These are phyloP conservation scores for Penicillium sp. DNA, from an alignment of 2,329 filamentous ascomycete genomes.

Conservation along the genomic window DNA sequence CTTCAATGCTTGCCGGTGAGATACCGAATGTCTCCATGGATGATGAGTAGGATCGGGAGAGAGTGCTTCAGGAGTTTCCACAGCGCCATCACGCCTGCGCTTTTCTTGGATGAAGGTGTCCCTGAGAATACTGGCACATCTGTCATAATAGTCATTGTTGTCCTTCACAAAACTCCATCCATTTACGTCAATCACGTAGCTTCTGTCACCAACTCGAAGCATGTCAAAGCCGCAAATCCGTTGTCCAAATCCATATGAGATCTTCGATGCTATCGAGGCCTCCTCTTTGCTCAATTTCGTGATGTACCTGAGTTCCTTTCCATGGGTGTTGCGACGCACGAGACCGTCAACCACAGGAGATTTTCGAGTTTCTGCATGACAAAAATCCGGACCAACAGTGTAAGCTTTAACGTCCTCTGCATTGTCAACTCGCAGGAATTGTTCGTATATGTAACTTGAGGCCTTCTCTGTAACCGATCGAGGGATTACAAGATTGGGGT, in stretches of 20 bases:
- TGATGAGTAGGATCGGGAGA: slow-evolving; percentile 38
- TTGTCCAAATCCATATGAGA: slow-evolving; percentile 90
- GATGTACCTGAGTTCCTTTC: slow-evolving; percentile 95
- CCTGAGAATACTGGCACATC: slow-evolving; percentile 81
- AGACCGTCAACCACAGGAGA: slow-evolving; percentile 96
- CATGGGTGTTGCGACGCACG: slow-evolving; percentile 93
- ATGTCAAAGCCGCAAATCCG: slow-evolving; percentile 95
- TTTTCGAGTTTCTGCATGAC: slow-evolving; percentile 95
- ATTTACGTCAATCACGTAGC: slow-evolving; percentile 98
- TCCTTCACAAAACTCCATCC: slow-evolving; percentile 99
- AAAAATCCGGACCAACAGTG: slow-evolving; percentile 90
- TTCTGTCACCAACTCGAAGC: slow-evolving; percentile 83
- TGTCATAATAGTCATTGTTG: slow-evolving; percentile 97
- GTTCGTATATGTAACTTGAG: slow-evolving; percentile 93
- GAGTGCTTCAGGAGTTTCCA: slow-evolving; percentile 41
- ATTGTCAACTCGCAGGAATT: slow-evolving; percentile 95
- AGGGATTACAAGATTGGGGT: slow-evolving; percentile 75
- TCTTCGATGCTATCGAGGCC: slow-evolving; percentile 83
- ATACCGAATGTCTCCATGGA: slow-evolving; percentile 44
- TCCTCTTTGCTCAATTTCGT: slow-evolving; percentile 82
- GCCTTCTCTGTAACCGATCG: slow-evolving; percentile 79
- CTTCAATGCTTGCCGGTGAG: slow-evolving; percentile 59
- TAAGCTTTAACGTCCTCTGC: slow-evolving; percentile 98
- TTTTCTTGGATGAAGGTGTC: slow-evolving; percentile 88
- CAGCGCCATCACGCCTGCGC: slow-evolving; percentile 40